Conservation (phyloP, 1,284 basidiomycete species). For the Ceratobasidium sp. region DNA sequence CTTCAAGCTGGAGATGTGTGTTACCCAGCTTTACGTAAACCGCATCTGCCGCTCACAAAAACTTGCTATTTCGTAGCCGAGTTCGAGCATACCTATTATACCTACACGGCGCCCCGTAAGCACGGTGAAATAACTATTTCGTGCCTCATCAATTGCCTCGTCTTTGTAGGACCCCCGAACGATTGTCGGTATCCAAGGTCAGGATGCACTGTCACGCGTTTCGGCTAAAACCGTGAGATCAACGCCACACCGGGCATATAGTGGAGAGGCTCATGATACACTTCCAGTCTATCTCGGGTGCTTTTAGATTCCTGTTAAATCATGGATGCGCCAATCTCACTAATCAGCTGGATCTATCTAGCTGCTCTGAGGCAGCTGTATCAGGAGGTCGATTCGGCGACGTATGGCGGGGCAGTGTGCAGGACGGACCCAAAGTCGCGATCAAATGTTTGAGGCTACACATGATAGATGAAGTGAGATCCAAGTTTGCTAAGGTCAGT, state of each 20-base stretch:
- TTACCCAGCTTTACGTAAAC: background rate
- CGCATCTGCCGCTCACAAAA: too few relatives aligned
- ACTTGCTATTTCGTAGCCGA: too few relatives aligned
- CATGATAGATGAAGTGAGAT: background rate
- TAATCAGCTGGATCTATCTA: background rate
- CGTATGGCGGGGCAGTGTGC: slow-evolving; percentile 11
- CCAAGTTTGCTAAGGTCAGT: background rate
- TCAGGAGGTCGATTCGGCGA: slow-evolving; percentile 20
- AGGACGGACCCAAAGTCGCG: background rate
- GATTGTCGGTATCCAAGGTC: background rate
- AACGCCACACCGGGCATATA: too few relatives aligned
- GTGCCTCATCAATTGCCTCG: too few relatives aligned
- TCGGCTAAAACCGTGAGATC: background rate
- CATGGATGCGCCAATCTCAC: slow-evolving; percentile 20
- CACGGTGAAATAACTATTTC: too few relatives aligned
- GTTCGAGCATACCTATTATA: too few relatives aligned
- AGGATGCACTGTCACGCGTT: background rate
- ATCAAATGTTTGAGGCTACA: slow-evolving; percentile 33
- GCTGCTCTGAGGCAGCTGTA: background rate
- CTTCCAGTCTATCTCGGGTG: background rate
- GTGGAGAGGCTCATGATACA: too few relatives aligned
- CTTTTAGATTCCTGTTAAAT: background rate
- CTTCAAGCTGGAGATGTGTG: too few relatives aligned
- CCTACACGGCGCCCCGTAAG: too few relatives aligned
- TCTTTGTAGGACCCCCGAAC: background rate